Evolutionary conservation across 768 basidiomycete genomes (phyloP).

Genomic region (Daedalea quercina): DNA sequence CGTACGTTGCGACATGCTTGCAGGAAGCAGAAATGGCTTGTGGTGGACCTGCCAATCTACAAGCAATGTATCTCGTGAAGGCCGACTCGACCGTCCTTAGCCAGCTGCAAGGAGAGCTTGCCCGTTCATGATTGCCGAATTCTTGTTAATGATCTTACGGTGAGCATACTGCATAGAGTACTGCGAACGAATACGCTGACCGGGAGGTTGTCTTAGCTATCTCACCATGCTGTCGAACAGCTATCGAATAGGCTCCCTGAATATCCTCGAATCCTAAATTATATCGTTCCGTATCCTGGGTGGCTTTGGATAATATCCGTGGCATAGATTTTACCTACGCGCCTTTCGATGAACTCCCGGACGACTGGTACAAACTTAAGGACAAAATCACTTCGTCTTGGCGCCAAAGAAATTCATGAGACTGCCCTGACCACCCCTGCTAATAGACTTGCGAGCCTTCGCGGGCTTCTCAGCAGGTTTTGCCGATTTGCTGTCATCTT

Average conservation of each 20-base stretch:
- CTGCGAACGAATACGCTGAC: not conserved
- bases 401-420: constrained; percentile 19
- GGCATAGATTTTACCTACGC: too few species aligned
- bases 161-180: too few species aligned
- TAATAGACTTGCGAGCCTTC: constrained; percentile 9
- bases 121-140: not conserved
- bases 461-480: constrained; percentile 6
- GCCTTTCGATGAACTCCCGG: too few species aligned
- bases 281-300: not conserved
- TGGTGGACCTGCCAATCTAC: constrained; percentile 55
- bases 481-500: constrained; percentile 6
- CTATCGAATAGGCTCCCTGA: not conserved
- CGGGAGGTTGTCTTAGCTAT: not conserved
- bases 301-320: too few species aligned
- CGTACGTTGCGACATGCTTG: constrained; percentile 50
- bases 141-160: not conserved
- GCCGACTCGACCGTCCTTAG: constrained; percentile 70
- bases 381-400: constrained; percentile 9
- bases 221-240: not conserved
- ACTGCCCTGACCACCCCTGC: constrained; percentile 14
- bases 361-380: too few species aligned
- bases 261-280: not conserved
- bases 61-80: constrained; percentile 50
- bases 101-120: constrained; percentile 40
- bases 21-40: constrained; percentile 56